Conservation (phyloP, 2,329 filamentous ascomycete species). For the Ascochyta viciae-villosae region DNA sequence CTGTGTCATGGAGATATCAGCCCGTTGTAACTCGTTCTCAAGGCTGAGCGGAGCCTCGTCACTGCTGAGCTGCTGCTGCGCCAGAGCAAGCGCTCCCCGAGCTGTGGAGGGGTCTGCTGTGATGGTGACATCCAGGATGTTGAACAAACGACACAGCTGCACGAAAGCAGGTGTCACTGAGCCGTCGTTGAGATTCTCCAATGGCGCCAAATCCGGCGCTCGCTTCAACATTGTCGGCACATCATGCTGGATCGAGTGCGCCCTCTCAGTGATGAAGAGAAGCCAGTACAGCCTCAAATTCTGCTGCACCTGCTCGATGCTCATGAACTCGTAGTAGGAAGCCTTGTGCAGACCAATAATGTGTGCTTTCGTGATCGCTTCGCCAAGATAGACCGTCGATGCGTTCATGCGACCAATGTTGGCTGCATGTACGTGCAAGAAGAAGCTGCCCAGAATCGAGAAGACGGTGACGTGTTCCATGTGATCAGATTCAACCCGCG, state of each 20-base stretch:
- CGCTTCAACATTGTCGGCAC: conserved; percentile 43
- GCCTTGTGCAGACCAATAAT: conserved; percentile 42
- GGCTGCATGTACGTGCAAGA: conserved; percentile 45
- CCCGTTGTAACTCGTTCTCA: conserved; percentile 47
- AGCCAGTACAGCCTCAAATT: conserved; percentile 45
- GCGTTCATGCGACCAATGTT: conserved; percentile 45
- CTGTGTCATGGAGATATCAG: conserved; percentile 48
- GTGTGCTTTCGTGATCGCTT: conserved; percentile 45
- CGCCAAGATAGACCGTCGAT: conserved; percentile 42
- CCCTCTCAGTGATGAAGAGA: conserved; percentile 46
- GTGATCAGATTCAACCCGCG: conserved; percentile 40
- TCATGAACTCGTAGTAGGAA: conserved; percentile 35
- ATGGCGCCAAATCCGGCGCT: conserved; percentile 34
- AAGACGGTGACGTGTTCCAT: conserved; percentile 40
- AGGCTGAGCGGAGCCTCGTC: conserved; percentile 38
- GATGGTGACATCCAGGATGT: conserved; percentile 45
- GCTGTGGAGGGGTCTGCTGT: conserved; percentile 40
- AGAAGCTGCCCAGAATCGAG: conserved; percentile 42
- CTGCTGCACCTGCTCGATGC: conserved; percentile 37
- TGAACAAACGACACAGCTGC: conserved; percentile 45
- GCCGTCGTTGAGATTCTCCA: conserved; percentile 43
- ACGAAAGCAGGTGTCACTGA: conserved; percentile 43
- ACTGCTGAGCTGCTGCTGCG: conserved; percentile 42
- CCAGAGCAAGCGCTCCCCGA: conserved; percentile 38
- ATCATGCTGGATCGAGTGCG: conserved; percentile 47